Percentiles rank a stretch among this genome's conserved stretches.
These are phyloP conservation scores for Yamadazyma ubonensis DNA, from an alignment of 805 yeast species.

Conservation along the genomic window DNA sequence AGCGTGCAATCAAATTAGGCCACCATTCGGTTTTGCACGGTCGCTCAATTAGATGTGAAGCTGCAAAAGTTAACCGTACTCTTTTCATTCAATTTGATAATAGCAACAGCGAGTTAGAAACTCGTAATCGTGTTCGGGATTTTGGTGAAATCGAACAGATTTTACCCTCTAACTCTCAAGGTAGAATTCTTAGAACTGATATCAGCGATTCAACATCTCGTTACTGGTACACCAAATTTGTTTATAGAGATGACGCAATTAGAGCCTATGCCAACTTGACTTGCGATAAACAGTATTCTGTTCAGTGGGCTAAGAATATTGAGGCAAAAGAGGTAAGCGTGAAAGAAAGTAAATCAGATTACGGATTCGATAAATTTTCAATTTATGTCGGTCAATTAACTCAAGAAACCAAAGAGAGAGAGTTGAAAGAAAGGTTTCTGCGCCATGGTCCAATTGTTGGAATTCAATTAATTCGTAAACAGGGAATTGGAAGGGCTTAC, in stretches of 20 bases:
- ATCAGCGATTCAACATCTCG: conserved; percentile 23
- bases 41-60: conserved; percentile 80
- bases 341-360: not conserved
- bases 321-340: conserved; percentile 30
- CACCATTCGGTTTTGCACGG: conserved; percentile 71
- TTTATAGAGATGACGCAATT: conserved; percentile 83
- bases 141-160: conserved; percentile 80
- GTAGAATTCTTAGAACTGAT: conserved; percentile 14
- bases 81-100: conserved; percentile 51
- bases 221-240: conserved; percentile 76
- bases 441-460: conserved; percentile 65
- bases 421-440: conserved; percentile 57
- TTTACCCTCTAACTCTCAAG: conserved; percentile 37
- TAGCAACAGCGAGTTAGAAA: conserved; percentile 25
- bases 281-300: conserved; percentile 52
- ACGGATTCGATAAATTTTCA: conserved; percentile 58
- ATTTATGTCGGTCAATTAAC: conserved; percentile 79
- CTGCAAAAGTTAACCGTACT: conserved; percentile 89
- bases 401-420: conserved; percentile 51
- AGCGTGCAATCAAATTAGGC: conserved; percentile 62
- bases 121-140: conserved; percentile 40
- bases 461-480: conserved; percentile 52
- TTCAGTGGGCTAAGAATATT: conserved; percentile 86
- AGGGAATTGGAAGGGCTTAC: conserved; percentile 28
- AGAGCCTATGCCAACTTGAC: conserved; percentile 74